These are phyloP conservation scores for Fusarium sterilihyphosum DNA, from an alignment of 2,329 filamentous ascomycete species.

Conservation along the genomic window DNA sequence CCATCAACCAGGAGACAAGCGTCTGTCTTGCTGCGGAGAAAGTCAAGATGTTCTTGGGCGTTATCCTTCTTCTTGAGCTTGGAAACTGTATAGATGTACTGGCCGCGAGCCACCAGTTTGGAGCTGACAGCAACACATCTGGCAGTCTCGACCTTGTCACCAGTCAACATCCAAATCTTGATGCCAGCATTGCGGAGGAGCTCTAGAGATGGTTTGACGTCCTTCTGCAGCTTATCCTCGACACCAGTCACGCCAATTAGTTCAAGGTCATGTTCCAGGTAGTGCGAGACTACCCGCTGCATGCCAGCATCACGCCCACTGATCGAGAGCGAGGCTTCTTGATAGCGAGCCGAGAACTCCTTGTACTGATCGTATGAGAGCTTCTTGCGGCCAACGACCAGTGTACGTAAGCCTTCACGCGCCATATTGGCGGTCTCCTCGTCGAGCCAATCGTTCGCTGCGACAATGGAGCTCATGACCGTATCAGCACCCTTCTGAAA, in stretches of 20 bases:
- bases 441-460: slow-evolving; percentile 97
- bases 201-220: slow-evolving; percentile 95
- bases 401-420: slow-evolving; percentile 89
- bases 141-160: slow-evolving; percentile 97
- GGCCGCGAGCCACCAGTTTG: slow-evolving; percentile 90
- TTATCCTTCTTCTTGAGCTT: slow-evolving; percentile 85
- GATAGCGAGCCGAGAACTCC: slow-evolving; percentile 79
- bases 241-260: slow-evolving; percentile 97
- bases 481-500: slow-evolving; percentile 99
- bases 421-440: slow-evolving; percentile 99
- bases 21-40: slow-evolving; percentile 87
- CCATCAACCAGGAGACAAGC: slow-evolving; percentile 92
- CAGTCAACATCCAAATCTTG: slow-evolving; percentile 99
- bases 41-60: slow-evolving; percentile 88
- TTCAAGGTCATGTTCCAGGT: slow-evolving; percentile 89
- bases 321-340: slow-evolving; percentile 83
- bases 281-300: slow-evolving; percentile 80
- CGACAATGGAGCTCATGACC: slow-evolving; percentile 96
- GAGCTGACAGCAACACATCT: slow-evolving; percentile 95
- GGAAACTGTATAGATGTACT: slow-evolving; percentile 94
- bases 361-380: slow-evolving; percentile 82
- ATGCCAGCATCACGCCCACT: slow-evolving; percentile 83
- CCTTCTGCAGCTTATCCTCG: slow-evolving; percentile 93
- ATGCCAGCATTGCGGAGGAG: slow-evolving; percentile 95
- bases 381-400: slow-evolving; percentile 93